Base-by-base conservation (phyloP, 352 stramenopile genomes). In the Phytopythium cucurbitacearum region DNA sequence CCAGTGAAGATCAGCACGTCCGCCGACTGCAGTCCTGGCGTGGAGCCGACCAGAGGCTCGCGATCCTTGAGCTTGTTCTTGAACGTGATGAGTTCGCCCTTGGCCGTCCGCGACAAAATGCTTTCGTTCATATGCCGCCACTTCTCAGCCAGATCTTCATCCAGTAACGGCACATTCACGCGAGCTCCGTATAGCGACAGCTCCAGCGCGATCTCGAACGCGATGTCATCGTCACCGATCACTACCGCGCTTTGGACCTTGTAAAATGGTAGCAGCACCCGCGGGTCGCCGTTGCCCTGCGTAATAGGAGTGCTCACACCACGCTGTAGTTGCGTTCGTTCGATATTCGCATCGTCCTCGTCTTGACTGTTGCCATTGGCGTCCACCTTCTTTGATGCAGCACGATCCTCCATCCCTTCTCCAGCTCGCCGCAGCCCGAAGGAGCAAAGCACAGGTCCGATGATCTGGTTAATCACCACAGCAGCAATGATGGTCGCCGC, bases 1-100 rank as follows among this genome's bases (percentile, higher is more conserved):
- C 75, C 77, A 35, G 75, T 85, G 56, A 86, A 86, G 16, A 88
- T 64, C 21, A 86, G 40, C 7, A 84, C 71, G 46, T 87, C 76
- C 0, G 60, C 64, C 7, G 69, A 76, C 13, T 72, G 60, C 59
- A 84, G 57, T 10, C 62, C 53, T 0, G 73, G 56, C 13, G 64
- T 15, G 1, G 76, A 53, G 3, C 53, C 51, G 16, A 40, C 39
- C 21, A 28, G 1, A 0, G 57, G 40, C 3, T 53, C 46, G 9
- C 59, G 44, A 38, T 84, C 68, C 13, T 73, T 67, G 15, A 85
- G 65, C 32, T 80, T 71, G 64, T 86, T 83, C 44, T 80, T 75
- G 62, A 73, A 85, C 45, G 71, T 80, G 40, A 83, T 85, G 48
- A 85, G 59, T 38, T 87, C 71, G 11, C 66, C 73, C 40, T 87